Conservation (phyloP, 768 basidiomycete species). For the Gyrodon lividus region DNA sequence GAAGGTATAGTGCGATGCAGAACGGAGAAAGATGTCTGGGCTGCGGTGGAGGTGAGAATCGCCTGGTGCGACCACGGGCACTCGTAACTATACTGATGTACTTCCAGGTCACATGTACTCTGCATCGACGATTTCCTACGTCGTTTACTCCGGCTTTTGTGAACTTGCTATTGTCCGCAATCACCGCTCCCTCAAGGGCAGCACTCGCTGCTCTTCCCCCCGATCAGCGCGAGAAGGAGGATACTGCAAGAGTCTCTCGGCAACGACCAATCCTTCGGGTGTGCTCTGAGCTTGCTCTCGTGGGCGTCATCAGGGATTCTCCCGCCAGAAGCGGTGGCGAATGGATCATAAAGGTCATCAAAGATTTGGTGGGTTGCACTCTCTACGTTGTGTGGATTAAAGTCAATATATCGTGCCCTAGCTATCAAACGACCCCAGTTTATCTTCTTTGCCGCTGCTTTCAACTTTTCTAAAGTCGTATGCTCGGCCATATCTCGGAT, state of each 20-base stretch:
- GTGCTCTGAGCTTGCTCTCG: constrained; percentile 85
- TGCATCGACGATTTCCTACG: constrained; percentile 84
- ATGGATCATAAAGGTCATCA: constrained; percentile 85
- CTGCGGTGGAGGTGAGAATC: constrained; percentile 79
- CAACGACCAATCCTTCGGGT: constrained; percentile 87
- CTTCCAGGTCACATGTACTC: constrained; percentile 75
- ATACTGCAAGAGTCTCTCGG: constrained; percentile 68
- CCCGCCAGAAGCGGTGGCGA: constrained; percentile 74
- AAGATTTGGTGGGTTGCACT: constrained; percentile 67
- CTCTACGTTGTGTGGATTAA: constrained; percentile 10
- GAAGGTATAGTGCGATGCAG: constrained; percentile 89
- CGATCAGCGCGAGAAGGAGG: constrained; percentile 93
- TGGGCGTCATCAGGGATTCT: constrained; percentile 77
- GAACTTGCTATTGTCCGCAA: constrained; percentile 53
- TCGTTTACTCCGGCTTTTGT: constrained; percentile 76
- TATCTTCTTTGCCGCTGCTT: constrained; percentile 86
- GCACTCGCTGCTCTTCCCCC: constrained; percentile 54
- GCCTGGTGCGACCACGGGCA: neutral
- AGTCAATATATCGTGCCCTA: constrained; percentile 32
- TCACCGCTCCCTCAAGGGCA: constrained; percentile 58
- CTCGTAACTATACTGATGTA: constrained; percentile 1
- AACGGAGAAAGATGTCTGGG: constrained; percentile 89
- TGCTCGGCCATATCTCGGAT: constrained; percentile 83
- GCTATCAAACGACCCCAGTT: constrained; percentile 84
- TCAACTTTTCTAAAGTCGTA: constrained; percentile 94